Base-by-base conservation (phyloP, 2,329 filamentous ascomycete species). In the Neopestalotiopsis clavispora region DNA sequence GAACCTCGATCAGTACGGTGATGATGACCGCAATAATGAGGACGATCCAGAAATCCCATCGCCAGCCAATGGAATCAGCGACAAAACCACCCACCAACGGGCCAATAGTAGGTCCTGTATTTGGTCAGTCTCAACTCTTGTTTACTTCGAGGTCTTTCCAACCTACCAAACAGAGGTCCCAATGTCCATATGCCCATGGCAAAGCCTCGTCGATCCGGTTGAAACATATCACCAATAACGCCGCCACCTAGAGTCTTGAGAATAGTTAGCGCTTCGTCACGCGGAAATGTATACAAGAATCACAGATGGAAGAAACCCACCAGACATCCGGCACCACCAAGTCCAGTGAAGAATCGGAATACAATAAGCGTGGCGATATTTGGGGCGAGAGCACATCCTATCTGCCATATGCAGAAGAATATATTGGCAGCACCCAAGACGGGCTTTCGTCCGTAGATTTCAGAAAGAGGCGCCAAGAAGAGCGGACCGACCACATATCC, bases 361-460 rank as follows among this genome's bases (percentile, higher is more conserved):
- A 85, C 82, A 45, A 90, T 85, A 67, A 91, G 82, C 57, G 84
- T 79, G 20, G 77, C 76, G 65, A 91, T 80, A 5, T 77, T 77
- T 1, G 86, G 85, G 0, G 88, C 83, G 2, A 91, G 80, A 1
- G 89, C 91, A 69, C 90, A 91, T 0, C 87, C 90, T 71, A 92
- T 84, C 59, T 86, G 87, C 80, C 88, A 91, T 1, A 86, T 75
- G 67, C 88, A 83, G 76, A 91, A 92, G 30, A 62, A 67, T 6
- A 67, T 87, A 80, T 89, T 92, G 71, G 87, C 86, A 3, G 75
- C 76, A 32, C 85, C 83, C 70, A 91, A 84, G 32, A 92, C 75
- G 2, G 82, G 78, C 9, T 87, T 78, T 2, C 90, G 84, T 4
- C 90, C 90, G 74, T 90, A 91, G 67, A 91, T 85, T 76, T 92